Base-by-base conservation (phyloP, 148 eudicot species). In the Rheum nobile region DNA sequence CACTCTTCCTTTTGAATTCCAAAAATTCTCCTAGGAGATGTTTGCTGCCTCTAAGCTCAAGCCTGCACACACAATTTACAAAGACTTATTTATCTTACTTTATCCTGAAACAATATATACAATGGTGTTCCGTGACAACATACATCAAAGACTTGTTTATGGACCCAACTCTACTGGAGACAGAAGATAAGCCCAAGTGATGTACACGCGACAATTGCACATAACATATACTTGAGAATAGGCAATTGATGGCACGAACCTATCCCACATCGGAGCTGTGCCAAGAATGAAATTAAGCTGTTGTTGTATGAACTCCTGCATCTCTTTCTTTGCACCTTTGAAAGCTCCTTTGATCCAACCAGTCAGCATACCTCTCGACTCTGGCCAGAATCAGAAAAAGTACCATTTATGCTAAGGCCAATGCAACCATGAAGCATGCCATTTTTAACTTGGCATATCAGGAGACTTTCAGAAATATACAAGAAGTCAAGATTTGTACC, bases 261-360 rank as follows among this genome's bases (percentile, higher is more conserved):
- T 91, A 79, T 94, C 98, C 93, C 88, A 94, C 77, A 87, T 79
- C 37, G 97, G 98, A 72, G 96, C 87, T 8, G 98, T 89, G 79
- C 88, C 79, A 47, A 94, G 87, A 67, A 80, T 80, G 78, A 83
- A 85, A 76, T 79, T 84, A 69, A 91, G 93, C 75, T 88, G 89
- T 81, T 90, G 90, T 72, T 79, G 78, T 19, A 84, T 54, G 35
- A 93, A 83, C 55, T 89, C 93, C 84, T 88, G 93, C 83, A 85
- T 78, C 71, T 94, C 92, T 72, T 86, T 91, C 90, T 89, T 94
- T 61, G 77, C 86, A 73, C 82, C 71, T 24, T 76, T 79, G 59
- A 94, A 86, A 11, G 91, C 84, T 39, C 87, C 90, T 76, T 87
- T 94, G 72, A 94, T 76, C 98, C 98, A 94, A 72, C 90, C 91